Percentiles rank a stretch among this genome's conserved stretches.
Conservation (phyloP, 805 yeast species). For the Wickerhamiella kurtzmanii region DNA sequence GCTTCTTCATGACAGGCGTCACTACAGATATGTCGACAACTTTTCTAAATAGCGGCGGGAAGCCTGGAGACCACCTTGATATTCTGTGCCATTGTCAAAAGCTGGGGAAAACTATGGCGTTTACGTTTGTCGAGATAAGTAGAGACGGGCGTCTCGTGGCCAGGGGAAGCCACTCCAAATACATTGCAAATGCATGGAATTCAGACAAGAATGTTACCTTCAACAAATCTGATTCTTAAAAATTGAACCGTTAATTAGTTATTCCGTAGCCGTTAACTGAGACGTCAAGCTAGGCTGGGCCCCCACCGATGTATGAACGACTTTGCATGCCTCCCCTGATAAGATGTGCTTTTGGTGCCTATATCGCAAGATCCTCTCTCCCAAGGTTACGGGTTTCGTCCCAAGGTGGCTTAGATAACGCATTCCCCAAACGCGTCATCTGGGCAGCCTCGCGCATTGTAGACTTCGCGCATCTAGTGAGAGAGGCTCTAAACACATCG, state of each 20-base stretch:
- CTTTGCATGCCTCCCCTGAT: too few species aligned
- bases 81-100: constrained; percentile 24
- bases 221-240: constrained; percentile 25
- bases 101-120: constrained; percentile 31
- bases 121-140: constrained; percentile 25
- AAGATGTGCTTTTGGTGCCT: too few species aligned
- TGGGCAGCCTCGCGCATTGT: too few species aligned
- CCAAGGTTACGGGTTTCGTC: not conserved
- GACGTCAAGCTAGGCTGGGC: too few species aligned
- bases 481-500: not conserved
- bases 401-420: not conserved
- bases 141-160: constrained; percentile 21
- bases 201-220: constrained; percentile 20
- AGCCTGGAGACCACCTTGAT: constrained; percentile 18
- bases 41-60: constrained; percentile 29
- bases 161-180: constrained; percentile 33
- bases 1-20: constrained; percentile 32
- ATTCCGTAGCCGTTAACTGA: too few species aligned
- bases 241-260: constrained; percentile 9
- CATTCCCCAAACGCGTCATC: not conserved
- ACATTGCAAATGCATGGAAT: constrained; percentile 26
- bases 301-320: too few species aligned
- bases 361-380: too few species aligned
- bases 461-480: too few species aligned
- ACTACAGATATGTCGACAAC: constrained; percentile 31